Evolutionary conservation across 441 rosid genomes (phyloP), one percentile per base, ranked within the genome.

Genomic region (Pelargonium fulgidum): DNA sequence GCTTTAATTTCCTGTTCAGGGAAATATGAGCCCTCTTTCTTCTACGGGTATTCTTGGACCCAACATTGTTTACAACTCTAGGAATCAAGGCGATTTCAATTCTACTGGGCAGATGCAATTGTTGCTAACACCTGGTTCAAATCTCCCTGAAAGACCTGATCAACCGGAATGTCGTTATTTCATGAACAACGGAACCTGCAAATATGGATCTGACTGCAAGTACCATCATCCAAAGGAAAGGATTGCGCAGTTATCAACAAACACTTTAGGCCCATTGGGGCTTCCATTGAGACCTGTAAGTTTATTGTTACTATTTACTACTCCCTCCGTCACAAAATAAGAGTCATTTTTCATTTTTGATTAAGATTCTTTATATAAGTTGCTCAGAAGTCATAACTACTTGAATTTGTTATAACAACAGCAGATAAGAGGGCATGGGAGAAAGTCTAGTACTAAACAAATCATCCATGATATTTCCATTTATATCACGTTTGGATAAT

Each of bases 241-340:
- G 80, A 76, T 81, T 56, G 72, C 79, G 56, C 77, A 70, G 62
- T 71, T 73, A 50, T 75, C 79, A 14, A 76, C 81, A 19, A 82
- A 22, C 76, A 65, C 69, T 66, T 16, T 82, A 12, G 82, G 81
- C 63, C 80, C 85, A 2, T 67, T 80, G 62, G 82, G 83, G 29
- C 96, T 90, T 62, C 90, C 93, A 59, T 79, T 79, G 0, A 84
- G 93, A 79, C 91, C 87, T 70, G 93, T 90, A 84, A 86, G 92
- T 67, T 80, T 8, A 52, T 56, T 19, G 13, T 16, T 20, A 66
- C 72, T 17, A 6, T 44, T 58, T 74, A 24, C 29, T 24, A 24
- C 29, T 24, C 2, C 29, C 29, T 24, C 29, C 29, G 29, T 24
- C 29, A n/a, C 36, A 39, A 26, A 4, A 17, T 16, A 3, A 4